Base-by-base conservation (phyloP, 768 basidiomycete genomes). In the Hemileccinum rubropunctum region DNA sequence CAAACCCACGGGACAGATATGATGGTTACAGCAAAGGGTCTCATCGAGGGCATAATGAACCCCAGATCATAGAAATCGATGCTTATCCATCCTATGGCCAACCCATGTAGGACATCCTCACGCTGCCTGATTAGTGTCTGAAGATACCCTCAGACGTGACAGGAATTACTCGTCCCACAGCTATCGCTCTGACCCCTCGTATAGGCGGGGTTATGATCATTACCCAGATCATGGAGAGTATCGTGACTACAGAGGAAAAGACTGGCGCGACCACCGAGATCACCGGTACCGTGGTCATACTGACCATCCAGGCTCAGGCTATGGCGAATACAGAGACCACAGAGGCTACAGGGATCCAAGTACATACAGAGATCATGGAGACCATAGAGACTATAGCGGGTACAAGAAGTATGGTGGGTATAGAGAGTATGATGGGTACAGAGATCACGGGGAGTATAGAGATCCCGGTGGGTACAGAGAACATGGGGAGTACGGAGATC, bases 51-150 rank as follows among this genome's bases (percentile, higher is more conserved):
- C 38, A 63, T 32, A 51, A 40, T 40, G 61, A 66, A 21, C 68
- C 68, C 18, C 66, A 51, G 44, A 51, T 68, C 13, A 45, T 68
- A 23, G 51, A 34, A 33, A 42, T 66, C 20, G 62, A 68, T 49
- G 6, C 52, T 48, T 52, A 59, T 53, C 57, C 58, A 10, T 40
- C 50, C 54, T 54, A 52, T 40, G 47, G 44, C 26, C 53, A 51
- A 20, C 33, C 14, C 45, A 52, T 60, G 66, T 70, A 51, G 52
- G 58, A 47, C 26, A 48, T 36, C 21, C 14, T 43, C 30, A 14
- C 11, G 14, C 13, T 23, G 18, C 42, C 28, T 47, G 45, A 45
- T 39, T 17, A 17, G 32, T 40, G n/a, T 47, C 51, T 61, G 15
- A 54, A 51, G 47, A 37, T 51, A 13, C 28, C 20, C 27, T 33